Evolutionary conservation across 306 rosid genomes (phyloP), one percentile per base, ranked within the genome.

Genomic region (Datisca glomerata): DNA sequence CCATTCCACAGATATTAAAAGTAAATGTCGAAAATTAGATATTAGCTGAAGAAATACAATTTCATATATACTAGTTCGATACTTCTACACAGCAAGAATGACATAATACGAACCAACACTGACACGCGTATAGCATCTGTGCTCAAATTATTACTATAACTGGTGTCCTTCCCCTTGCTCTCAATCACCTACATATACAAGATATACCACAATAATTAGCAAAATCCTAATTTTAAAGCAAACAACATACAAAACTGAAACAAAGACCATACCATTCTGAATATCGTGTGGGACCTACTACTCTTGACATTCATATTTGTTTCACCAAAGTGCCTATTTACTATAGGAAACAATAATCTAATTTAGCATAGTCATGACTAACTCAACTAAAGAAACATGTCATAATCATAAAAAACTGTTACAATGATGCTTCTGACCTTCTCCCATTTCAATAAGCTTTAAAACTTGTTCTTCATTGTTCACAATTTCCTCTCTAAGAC

Each of bases 211-310:
- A 39, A 18, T n/a, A 37, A 8, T 16, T n/a, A 32, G 34, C 18
- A 16, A 14, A n/a, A n/a, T n/a, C n/a, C n/a, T n/a, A n/a, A n/a
- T n/a, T n/a, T n/a, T n/a, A n/a, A n/a, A n/a, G n/a, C n/a, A n/a
- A n/a, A n/a, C n/a, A n/a, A n/a, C 43, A 24, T 18, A 6, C 34
- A 9, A 31, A 32, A 61, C 35, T 10, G 19, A 13, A 45, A 38
- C 23, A 45, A 41, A 24, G 52, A n/a, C 53, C 68, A 23, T 49
- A 89, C 98, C 98, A 89, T 84, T 71, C 98, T 72, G 58, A 89
- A 89, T 72, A 89, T 84, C 51, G 93, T 84, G 71, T 89, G 98
- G 4, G 98, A 89, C 51, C 98, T 80, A 60, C 98, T 89, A 68
- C 98, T 89, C 64, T 89, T 73, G 22, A 52, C 83, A 55, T 89